phyloP scores from a whole-genome alignment of 345 rosid genomes.

The Hibiscus syriacus region DNA sequence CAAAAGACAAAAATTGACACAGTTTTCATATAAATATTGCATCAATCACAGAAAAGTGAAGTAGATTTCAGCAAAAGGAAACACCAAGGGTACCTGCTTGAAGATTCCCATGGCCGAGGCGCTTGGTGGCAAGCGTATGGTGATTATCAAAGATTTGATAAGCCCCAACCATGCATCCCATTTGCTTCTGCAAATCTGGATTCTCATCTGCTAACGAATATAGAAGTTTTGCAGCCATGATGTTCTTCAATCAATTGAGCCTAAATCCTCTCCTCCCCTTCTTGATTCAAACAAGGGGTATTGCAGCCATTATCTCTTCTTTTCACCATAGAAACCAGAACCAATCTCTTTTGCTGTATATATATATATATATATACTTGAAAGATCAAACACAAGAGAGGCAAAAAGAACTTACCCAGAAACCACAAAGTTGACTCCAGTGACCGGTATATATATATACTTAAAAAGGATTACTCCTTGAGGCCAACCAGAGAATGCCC shows the following conservation, averaged over 20 bases:
- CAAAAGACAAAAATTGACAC: not conserved
- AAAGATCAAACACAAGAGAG: constrained; percentile 12
- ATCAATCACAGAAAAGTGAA: not conserved
- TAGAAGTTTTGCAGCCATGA: constrained; percentile 89
- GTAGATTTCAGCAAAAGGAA: not conserved
- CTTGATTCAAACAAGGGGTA: not conserved
- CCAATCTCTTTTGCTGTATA: no score
- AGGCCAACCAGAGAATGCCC: not conserved
- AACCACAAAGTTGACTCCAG: not conserved
- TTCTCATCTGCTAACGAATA: constrained; percentile 90
- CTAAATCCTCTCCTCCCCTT: constrained; percentile 19
- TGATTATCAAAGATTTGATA: constrained; percentile 78
- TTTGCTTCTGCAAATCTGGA: constrained; percentile 88
- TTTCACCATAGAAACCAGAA: not conserved
- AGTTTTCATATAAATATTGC: not conserved
- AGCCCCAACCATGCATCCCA: constrained; percentile 92
- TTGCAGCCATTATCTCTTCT: constrained; percentile 1
- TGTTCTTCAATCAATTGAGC: constrained; percentile 17
- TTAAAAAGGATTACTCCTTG: no score
- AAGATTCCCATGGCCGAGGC: constrained; percentile 45
- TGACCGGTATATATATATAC: constrained; percentile 11
- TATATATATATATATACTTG: no score
- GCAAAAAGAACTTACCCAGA: not conserved
- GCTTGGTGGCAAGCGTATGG: constrained; percentile 42
- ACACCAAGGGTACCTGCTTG: constrained; percentile 51